phyloP scores from a whole-genome alignment of 768 basidiomycete species.

The Xerocomellus intermedius region DNA sequence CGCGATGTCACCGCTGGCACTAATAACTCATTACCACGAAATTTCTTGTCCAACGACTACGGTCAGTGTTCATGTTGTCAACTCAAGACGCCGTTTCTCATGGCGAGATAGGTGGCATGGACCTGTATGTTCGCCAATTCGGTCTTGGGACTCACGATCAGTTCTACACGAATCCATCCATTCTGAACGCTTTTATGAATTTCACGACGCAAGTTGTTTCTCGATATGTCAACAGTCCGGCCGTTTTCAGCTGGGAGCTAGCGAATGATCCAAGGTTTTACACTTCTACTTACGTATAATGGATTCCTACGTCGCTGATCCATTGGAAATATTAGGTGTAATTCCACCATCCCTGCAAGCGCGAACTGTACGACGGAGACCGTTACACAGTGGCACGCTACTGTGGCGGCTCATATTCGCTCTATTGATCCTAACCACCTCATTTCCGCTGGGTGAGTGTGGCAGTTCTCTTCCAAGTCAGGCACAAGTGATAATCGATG shows the following conservation, averaged over 20 bases:
- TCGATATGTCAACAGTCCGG: slow-evolving; percentile 53
- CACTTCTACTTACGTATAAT: neutral
- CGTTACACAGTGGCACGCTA: slow-evolving; percentile 57
- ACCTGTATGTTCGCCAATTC: slow-evolving; percentile 57
- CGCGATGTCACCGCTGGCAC: slow-evolving; percentile 32
- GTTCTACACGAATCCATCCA: slow-evolving; percentile 53
- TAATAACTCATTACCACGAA: slow-evolving; percentile 46
- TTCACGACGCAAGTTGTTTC: slow-evolving; percentile 54
- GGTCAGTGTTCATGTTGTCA: slow-evolving; percentile 35
- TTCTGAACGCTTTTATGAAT: slow-evolving; percentile 54
- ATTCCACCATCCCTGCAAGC: slow-evolving; percentile 48
- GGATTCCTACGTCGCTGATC: neutral
- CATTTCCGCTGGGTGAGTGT: slow-evolving; percentile 56
- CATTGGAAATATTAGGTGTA: slow-evolving; percentile 42
- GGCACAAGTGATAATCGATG: neutral
- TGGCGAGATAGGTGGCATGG: slow-evolving; percentile 54
- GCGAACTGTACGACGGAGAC: slow-evolving; percentile 46
- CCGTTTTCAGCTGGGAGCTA: slow-evolving; percentile 58
- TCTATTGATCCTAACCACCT: slow-evolving; percentile 61
- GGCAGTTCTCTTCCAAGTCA: neutral
- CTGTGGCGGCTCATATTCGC: slow-evolving; percentile 44
- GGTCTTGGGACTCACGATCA: slow-evolving; percentile 46
- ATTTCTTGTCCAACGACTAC: slow-evolving; percentile 60
- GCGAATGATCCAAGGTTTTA: slow-evolving; percentile 63
- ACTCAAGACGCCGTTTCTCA: slow-evolving; percentile 1